Evolutionary conservation across 208 protist species (phyloP).

Genomic region (Naegleria lovaniensis): DNA sequence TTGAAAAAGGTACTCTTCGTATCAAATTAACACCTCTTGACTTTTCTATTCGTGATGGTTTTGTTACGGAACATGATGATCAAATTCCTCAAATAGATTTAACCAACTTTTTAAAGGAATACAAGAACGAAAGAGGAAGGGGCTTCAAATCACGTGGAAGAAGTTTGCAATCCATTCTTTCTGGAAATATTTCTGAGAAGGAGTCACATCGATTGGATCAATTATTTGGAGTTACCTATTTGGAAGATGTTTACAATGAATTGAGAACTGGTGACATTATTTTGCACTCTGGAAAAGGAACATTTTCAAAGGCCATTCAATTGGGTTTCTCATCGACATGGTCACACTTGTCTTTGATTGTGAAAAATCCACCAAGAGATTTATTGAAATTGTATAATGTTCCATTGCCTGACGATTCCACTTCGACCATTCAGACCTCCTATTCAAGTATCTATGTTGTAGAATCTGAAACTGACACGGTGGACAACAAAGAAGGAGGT

Average conservation of each 20-base stretch:
- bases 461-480: neutral
- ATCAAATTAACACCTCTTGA: neutral
- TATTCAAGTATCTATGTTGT: neutral
- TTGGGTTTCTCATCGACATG: neutral
- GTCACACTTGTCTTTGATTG: neutral
- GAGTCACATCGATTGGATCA: neutral
- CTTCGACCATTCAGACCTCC: neutral
- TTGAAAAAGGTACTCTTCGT: neutral
- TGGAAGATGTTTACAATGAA: neutral
- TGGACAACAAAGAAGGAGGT: neutral
- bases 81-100: slow-evolving; percentile 1
- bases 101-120: neutral
- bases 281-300: neutral
- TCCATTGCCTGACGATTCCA: neutral
- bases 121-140: neutral
- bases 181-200: neutral
- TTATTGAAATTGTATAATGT: neutral
- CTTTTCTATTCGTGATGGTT: neutral
- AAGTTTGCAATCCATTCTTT: neutral
- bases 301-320: neutral
- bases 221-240: neutral
- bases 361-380: neutral
- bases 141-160: neutral
- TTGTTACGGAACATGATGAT: neutral
- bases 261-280: neutral